These are phyloP conservation scores for Sporothrix phasma DNA, from an alignment of 2,329 filamentous ascomycete genomes.

Conservation along the genomic window DNA sequence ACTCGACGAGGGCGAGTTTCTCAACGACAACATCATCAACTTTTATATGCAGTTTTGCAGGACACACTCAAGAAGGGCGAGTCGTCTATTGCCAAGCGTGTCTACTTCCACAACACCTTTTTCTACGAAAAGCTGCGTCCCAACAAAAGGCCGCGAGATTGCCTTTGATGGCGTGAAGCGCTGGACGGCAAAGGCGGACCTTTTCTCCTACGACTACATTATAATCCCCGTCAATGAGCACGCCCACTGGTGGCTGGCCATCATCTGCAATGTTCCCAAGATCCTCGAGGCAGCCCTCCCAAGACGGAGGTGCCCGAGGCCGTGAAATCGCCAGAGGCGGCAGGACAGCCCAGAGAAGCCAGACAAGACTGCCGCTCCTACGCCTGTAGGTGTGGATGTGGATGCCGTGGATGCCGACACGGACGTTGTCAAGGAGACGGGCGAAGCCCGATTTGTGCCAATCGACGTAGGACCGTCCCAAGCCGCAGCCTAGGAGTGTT, in stretches of 20 bases:
- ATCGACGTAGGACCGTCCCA: constrained; percentile 2
- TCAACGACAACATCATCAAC: constrained; percentile 87
- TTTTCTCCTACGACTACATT: constrained; percentile 80
- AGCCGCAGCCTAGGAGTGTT: not conserved
- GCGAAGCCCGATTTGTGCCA: not conserved
- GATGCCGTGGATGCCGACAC: not conserved
- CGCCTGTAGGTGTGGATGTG: not conserved
- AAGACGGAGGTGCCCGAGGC: not conserved
- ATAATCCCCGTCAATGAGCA: constrained; percentile 85
- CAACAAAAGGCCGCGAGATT: constrained; percentile 46
- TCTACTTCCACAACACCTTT: constrained; percentile 88
- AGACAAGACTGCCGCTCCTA: too few relatives aligned
- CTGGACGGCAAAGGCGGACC: constrained; percentile 79
- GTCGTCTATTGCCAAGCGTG: constrained; percentile 48
- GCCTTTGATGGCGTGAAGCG: constrained; percentile 77
- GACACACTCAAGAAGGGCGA: constrained; percentile 44
- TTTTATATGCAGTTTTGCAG: constrained; percentile 78
- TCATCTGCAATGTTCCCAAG: constrained; percentile 78
- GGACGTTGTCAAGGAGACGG: not conserved
- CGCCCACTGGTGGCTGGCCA: constrained; percentile 86
- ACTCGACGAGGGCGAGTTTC: constrained; percentile 71
- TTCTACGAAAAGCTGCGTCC: constrained; percentile 74
- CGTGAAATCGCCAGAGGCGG: not conserved
- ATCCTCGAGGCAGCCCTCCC: constrained; percentile 33
- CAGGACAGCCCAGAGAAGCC: not conserved